phyloP scores from a whole-genome alignment of 768 basidiomycete species.

The Pleurotus salmoneostramineus region DNA sequence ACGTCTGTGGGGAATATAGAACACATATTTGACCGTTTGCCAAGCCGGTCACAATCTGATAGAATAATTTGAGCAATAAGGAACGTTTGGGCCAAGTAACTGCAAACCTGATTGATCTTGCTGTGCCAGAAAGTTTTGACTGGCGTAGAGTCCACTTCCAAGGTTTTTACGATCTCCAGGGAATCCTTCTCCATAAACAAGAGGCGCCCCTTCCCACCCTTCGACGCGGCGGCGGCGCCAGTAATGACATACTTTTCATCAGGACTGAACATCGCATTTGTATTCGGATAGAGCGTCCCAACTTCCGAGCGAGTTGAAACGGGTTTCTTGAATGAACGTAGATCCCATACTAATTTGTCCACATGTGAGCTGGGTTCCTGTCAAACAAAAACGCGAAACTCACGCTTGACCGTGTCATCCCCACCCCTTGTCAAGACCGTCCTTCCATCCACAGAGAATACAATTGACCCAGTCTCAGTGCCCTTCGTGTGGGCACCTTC shows the following conservation, averaged over 20 bases:
- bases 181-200: constrained; percentile 70
- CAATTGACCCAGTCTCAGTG: constrained; percentile 82
- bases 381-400: constrained; percentile 27
- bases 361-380: neutral
- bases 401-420: constrained; percentile 94
- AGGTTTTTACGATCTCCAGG: constrained; percentile 62
- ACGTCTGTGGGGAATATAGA: constrained; percentile 88
- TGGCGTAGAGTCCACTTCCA: constrained; percentile 74
- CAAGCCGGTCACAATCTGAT: constrained; percentile 81
- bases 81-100: constrained; percentile 11
- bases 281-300: constrained; percentile 82
- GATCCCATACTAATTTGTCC: constrained; percentile 78
- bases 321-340: constrained; percentile 88
- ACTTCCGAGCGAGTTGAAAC: constrained; percentile 61
- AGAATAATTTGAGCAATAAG: constrained; percentile 5
- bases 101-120: constrained; percentile 90
- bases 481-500: constrained; percentile 87
- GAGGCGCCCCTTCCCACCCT: constrained; percentile 67
- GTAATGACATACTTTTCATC: constrained; percentile 89
- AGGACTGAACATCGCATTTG: constrained; percentile 94
- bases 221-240: constrained; percentile 66
- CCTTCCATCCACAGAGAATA: constrained; percentile 85
- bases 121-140: constrained; percentile 94
- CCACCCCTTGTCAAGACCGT: constrained; percentile 88
- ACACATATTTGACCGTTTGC: constrained; percentile 87